Base-by-base conservation (phyloP, 345 rosid genomes). In the Hibiscus mutabilis region DNA sequence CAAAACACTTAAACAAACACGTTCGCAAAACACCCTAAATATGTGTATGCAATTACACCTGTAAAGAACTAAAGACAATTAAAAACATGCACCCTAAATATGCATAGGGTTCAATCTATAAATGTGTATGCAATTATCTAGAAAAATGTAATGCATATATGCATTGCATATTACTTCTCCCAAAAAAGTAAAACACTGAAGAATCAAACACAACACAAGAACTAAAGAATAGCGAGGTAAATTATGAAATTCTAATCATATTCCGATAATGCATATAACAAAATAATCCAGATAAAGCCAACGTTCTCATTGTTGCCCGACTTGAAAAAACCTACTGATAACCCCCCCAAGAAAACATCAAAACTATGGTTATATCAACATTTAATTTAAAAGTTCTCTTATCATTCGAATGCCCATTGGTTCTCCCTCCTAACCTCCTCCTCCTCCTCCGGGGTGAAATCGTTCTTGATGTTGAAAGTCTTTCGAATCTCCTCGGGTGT, bases 351-450 rank as follows among this genome's bases (percentile, higher is more conserved):
- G 3, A 61, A 35, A 35, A 18, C 10, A 19, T 8, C 7, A 3
- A 56, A 66, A 16, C 33, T 42, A 44, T 18, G 10, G 29, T n/a
- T 11, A 56, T 57, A 58, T 70, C 4, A 70, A 58, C 66, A 42
- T 18, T 40, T 57, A 6, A 35, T 57, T 9, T 19, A 6, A 55
- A n/a, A 6, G 22, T 31, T 21, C 6, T 12, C 21, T 29, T 1
- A 63, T 85, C 77, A 89, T 73, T 87, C 86, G 44, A 85, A 89
- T n/a, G 91, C 91, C 91, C 94, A 87, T 40, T 82, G 87, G 35
- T 84, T 87, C 78, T 87, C 90, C 73, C 84, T 82, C 71, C 84
- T 80, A 5, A 87, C 81, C 76, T 87, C 84, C 37, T 84, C 86
- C 18, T 87, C 91, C 66, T 87, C 91, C 74, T 85, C 88, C 0